A percentile compares a stretch with the other conserved stretches of the same genome.
phyloP scores from a whole-genome alignment of 768 basidiomycete genomes.

The Amyloporia xantha region DNA sequence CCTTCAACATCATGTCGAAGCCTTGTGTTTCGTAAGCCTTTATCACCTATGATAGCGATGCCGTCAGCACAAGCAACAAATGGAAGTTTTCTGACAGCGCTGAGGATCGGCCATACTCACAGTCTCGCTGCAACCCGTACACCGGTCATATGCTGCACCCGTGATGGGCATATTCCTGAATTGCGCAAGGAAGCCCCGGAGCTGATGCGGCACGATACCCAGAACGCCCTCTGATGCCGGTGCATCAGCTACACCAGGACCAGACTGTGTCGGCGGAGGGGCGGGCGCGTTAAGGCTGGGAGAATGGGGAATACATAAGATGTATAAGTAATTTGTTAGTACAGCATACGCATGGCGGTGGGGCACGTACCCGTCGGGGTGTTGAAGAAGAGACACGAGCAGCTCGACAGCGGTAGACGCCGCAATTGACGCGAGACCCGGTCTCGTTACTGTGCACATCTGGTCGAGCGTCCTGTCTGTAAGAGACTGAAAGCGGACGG shows the following conservation, averaged over 20 bases:
- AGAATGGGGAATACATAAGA: no score
- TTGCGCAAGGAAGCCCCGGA: conserved; percentile 84
- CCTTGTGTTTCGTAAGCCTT: conserved; percentile 78
- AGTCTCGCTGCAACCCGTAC: conserved; percentile 84
- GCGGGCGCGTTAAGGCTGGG: conserved; percentile 67
- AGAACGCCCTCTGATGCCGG: conserved; percentile 47
- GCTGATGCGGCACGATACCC: conserved; percentile 88
- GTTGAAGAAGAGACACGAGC: conserved; percentile 81
- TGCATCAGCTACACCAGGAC: conserved; percentile 19
- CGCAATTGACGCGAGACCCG: conserved; percentile 90
- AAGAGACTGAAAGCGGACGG: conserved; percentile 37
- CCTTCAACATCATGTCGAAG: conserved; percentile 70
- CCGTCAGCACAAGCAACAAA: not conserved
- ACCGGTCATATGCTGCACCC: conserved; percentile 80
- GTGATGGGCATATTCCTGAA: conserved; percentile 81
- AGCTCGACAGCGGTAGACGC: conserved; percentile 90
- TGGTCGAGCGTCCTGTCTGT: conserved; percentile 94
- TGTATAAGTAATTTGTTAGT: not conserved
- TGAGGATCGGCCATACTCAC: conserved; percentile 34
- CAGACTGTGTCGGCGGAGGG: conserved; percentile 35
- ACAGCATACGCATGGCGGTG: not conserved
- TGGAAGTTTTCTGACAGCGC: no score
- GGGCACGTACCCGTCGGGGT: conserved; percentile 68
- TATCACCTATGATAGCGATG: conserved; percentile 50
- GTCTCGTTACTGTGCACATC: conserved; percentile 98